phyloP scores from a whole-genome alignment of 441 rosid genomes.

The Pelargonium cotyledonis region DNA sequence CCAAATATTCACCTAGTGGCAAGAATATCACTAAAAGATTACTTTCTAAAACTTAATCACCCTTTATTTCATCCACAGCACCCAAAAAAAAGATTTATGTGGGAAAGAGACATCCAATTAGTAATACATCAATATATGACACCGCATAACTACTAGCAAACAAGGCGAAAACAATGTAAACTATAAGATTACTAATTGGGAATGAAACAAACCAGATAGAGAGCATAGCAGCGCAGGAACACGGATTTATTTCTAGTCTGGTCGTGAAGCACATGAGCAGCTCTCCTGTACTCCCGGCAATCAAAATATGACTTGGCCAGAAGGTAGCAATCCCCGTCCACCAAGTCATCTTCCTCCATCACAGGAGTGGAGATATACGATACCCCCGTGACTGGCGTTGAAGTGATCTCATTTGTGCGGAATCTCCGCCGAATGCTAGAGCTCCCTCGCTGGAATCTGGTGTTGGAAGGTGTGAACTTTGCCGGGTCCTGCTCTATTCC shows the following conservation, averaged over 20 bases:
- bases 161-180: background rate
- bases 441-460: slow-evolving; percentile 91
- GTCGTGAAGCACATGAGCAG: slow-evolving; percentile 72
- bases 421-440: slow-evolving; percentile 80
- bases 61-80: too few species aligned
- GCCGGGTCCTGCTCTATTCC: slow-evolving; percentile 84
- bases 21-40: too few species aligned
- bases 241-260: slow-evolving; percentile 66
- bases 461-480: slow-evolving; percentile 75
- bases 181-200: too few species aligned
- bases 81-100: too few species aligned
- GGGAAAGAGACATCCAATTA: too few species aligned
- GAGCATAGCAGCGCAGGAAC: slow-evolving; percentile 82
- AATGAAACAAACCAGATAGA: slow-evolving; percentile 55
- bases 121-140: background rate
- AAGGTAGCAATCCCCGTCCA: slow-evolving; percentile 40
- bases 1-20: too few species aligned
- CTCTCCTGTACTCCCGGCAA: slow-evolving; percentile 73
- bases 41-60: too few species aligned
- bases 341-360: slow-evolving; percentile 63
- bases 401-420: slow-evolving; percentile 58
- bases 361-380: slow-evolving; percentile 68
- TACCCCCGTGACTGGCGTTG: slow-evolving; percentile 60
- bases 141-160: background rate
- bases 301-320: slow-evolving; percentile 80